Evolutionary conservation across 2,329 filamentous ascomycete species (phyloP).

Genomic region (Emericellopsis atlantica): DNA sequence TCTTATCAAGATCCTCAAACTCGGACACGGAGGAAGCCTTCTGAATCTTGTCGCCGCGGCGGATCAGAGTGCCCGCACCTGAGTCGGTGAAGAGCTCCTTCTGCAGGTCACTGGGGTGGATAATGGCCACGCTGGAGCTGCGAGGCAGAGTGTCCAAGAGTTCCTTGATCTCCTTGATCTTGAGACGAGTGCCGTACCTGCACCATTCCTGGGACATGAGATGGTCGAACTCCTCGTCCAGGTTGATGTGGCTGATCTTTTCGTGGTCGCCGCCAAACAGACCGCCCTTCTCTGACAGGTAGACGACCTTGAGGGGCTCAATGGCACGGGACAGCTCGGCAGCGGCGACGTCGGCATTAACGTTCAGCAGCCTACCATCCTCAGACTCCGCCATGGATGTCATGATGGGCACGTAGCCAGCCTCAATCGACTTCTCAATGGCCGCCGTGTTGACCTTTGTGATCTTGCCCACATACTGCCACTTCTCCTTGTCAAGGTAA

Average conservation of each 20-base stretch:
- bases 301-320: constrained; percentile 93
- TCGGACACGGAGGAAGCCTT: constrained; percentile 59
- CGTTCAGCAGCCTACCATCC: constrained; percentile 87
- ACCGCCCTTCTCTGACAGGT: constrained; percentile 95
- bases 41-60: constrained; percentile 80
- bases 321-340: constrained; percentile 82
- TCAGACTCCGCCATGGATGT: constrained; percentile 93
- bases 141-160: constrained; percentile 61
- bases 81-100: constrained; percentile 96
- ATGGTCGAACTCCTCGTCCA: constrained; percentile 90
- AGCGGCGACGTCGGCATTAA: constrained; percentile 94
- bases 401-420: constrained; percentile 83
- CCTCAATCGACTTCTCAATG: constrained; percentile 82
- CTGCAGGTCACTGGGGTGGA: constrained; percentile 88
- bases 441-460: constrained; percentile 81
- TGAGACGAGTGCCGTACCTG: constrained; percentile 83
- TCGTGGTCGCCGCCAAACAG: constrained; percentile 86
- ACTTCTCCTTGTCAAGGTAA: constrained; percentile 93
- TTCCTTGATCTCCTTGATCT: constrained; percentile 98
- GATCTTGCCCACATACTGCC: constrained; percentile 91
- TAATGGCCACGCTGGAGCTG: constrained; percentile 92
- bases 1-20: constrained; percentile 61
- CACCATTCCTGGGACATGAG: constrained; percentile 94
- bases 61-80: constrained; percentile 84
- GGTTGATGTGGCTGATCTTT: constrained; percentile 94